Evolutionary conservation across 192 early-diverging fungal genomes (phyloP).

Genomic region (Paraglomus occultum): DNA sequence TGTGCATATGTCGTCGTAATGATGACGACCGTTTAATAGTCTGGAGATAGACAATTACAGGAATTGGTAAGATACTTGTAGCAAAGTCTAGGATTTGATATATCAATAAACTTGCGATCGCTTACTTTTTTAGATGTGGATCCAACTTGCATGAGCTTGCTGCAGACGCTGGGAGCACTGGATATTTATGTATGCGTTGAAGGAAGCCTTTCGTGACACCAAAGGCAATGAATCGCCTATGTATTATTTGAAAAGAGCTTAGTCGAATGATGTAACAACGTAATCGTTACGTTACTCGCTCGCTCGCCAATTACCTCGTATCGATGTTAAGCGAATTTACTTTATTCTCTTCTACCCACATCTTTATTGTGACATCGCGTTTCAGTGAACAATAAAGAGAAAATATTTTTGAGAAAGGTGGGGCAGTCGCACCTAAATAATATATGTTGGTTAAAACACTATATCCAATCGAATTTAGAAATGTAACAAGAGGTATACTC

Average conservation of each 20-base stretch:
- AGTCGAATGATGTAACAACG: neutral
- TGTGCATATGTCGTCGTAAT: constrained; percentile 78
- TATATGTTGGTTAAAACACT: neutral
- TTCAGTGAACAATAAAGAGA: constrained; percentile 79
- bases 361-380: constrained; percentile 71
- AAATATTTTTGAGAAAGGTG: constrained; percentile 69
- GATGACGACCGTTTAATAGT: constrained; percentile 62
- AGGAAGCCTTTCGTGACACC: constrained; percentile 84
- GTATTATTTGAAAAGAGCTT: neutral
- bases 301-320: constrained; percentile 55
- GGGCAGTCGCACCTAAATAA: constrained; percentile 42
- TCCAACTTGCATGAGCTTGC: neutral
- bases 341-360: constrained; percentile 83
- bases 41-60: constrained; percentile 30
- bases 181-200: constrained; percentile 90
- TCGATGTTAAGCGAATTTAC: constrained; percentile 70
- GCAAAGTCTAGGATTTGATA: neutral
- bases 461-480: no score
- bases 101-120: neutral
- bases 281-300: constrained; percentile 19
- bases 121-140: constrained; percentile 1
- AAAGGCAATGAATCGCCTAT: constrained; percentile 86
- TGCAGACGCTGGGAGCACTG: constrained; percentile 45
- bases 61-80: neutral
- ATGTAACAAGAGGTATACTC: neutral